These are phyloP conservation scores for Claviceps pazoutovae DNA, from an alignment of 2,329 filamentous ascomycete genomes.

Conservation along the genomic window DNA sequence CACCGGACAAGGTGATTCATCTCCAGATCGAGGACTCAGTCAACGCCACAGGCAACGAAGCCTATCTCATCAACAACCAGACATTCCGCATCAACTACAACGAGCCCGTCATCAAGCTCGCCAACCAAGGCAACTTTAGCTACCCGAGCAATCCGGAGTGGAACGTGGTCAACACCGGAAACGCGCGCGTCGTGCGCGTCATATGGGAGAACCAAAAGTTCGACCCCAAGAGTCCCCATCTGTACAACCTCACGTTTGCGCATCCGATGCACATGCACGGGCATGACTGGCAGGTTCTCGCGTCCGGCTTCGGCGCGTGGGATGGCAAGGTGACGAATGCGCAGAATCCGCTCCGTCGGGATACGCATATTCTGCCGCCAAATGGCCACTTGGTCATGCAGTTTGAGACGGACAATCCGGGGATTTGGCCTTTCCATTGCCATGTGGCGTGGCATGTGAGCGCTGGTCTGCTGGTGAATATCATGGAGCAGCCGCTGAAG, in stretches of 20 bases:
- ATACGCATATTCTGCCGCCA: slow-evolving; percentile 33
- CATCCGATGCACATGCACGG: slow-evolving; percentile 25
- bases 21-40: not conserved
- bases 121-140: slow-evolving; percentile 1
- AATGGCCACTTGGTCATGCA: slow-evolving; percentile 34
- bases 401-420: slow-evolving; percentile 35
- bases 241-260: slow-evolving; percentile 8
- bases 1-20: not conserved
- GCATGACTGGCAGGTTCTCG: slow-evolving; percentile 19
- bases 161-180: not conserved
- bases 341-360: slow-evolving; percentile 35
- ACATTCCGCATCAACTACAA: slow-evolving; percentile 1
- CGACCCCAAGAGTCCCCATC: slow-evolving; percentile 2
- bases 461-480: not conserved
- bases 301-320: slow-evolving; percentile 12
- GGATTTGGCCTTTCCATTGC: slow-evolving; percentile 36
- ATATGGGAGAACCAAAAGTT: slow-evolving; percentile 1
- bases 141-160: not conserved
- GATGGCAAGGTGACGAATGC: slow-evolving; percentile 7
- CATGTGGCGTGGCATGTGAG: slow-evolving; percentile 32
- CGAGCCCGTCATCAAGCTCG: not conserved
- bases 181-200: not conserved
- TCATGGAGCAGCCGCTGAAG: not conserved
- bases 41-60: not conserved
- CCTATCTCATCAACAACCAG: not conserved